A percentile compares a stretch with the other conserved stretches of the same genome.
Conservation (phyloP, 768 basidiomycete genomes). For the Mycena polygramma region DNA sequence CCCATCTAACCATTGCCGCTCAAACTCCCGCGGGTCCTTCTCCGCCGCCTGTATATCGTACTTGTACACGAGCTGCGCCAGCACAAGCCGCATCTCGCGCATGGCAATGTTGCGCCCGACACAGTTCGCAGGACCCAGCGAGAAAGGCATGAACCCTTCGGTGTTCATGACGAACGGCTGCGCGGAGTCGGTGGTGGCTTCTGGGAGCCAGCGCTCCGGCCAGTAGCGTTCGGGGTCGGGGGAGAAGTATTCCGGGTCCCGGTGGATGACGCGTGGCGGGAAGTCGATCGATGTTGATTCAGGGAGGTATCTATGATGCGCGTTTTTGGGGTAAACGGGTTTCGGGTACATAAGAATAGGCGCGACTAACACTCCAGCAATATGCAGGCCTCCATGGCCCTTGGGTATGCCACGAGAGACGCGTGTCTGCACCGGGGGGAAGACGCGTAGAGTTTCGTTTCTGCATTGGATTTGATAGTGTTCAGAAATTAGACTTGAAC, state of each 20-base stretch:
- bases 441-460: constrained; percentile 22
- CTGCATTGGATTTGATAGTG: background rate
- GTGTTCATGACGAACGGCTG: background rate
- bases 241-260: constrained; percentile 62
- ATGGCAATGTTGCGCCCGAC: constrained; percentile 58
- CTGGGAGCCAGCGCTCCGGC: constrained; percentile 54
- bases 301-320: background rate
- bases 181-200: background rate
- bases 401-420: constrained; percentile 14
- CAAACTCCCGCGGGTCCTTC: background rate
- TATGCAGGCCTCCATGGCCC: constrained; percentile 14
- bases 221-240: constrained; percentile 58
- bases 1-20: constrained; percentile 7
- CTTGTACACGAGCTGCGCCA: constrained; percentile 27
- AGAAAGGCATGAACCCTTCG: constrained; percentile 54
- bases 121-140: constrained; percentile 57
- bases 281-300: constrained; percentile 3
- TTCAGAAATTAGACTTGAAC: background rate
- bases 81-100: constrained; percentile 49
- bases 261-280: constrained; percentile 48
- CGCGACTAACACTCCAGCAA: constrained; percentile 19
- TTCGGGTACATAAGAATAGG: too few species aligned
- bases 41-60: constrained; percentile 8
- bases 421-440: constrained; percentile 22
- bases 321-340: too few species aligned